phyloP scores from a whole-genome alignment of 1,139 yeast genomes.

The Nadsonia commutata region DNA sequence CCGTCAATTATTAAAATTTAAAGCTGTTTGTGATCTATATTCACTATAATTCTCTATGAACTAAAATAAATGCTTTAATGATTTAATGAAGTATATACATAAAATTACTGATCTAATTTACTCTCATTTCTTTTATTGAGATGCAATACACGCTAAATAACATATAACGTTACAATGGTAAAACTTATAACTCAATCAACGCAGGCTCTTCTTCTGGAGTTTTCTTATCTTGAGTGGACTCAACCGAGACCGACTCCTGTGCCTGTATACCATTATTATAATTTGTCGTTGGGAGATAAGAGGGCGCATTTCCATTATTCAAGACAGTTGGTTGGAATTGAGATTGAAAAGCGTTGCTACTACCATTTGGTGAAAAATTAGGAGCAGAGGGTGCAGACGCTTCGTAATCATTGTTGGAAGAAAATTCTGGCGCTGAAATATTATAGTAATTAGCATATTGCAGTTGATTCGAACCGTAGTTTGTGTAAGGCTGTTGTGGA shows the following conservation, averaged over 20 bases:
- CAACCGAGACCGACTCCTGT: background rate
- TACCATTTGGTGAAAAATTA: background rate
- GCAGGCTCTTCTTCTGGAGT: background rate
- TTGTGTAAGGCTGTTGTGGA: background rate
- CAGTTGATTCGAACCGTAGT: conserved; percentile 1
- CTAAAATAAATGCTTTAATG: too few relatives aligned
- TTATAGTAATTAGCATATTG: background rate
- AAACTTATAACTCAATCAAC: background rate
- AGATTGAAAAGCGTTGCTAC: background rate
- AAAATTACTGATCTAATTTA: too few relatives aligned
- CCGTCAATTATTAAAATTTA: background rate
- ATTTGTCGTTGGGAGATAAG: background rate
- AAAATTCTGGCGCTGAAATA: conserved; percentile 2
- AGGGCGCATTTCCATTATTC: background rate
- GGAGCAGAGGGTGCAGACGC: conserved; percentile 6
- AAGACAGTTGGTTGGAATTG: background rate
- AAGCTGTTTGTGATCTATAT: too few relatives aligned
- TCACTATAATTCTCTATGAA: too few relatives aligned
- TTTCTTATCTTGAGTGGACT: background rate
- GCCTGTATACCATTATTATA: background rate
- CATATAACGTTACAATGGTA: too few relatives aligned
- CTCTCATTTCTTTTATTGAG: too few relatives aligned
- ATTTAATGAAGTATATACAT: too few relatives aligned
- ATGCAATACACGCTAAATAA: too few relatives aligned
- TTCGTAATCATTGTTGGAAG: conserved; percentile 1